Evolutionary conservation across 306 rosid species (phyloP).

Genomic region (Clitoria ternatea): DNA sequence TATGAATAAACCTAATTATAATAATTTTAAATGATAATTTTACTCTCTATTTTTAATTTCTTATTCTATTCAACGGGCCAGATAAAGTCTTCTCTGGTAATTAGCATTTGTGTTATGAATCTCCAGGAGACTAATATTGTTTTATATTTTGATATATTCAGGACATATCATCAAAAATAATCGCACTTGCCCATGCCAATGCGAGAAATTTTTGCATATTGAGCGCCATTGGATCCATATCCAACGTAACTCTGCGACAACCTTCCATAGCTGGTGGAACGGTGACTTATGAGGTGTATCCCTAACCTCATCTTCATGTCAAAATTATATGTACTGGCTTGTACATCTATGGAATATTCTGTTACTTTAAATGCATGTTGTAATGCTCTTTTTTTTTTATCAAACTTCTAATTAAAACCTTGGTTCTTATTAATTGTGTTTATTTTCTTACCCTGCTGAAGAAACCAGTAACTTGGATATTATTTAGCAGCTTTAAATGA

Average conservation of each 20-base stretch:
- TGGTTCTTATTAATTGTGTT: background rate
- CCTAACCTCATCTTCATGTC: background rate
- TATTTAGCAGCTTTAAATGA: background rate
- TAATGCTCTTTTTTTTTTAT: background rate
- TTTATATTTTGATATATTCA: slow-evolving; percentile 32
- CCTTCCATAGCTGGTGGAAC: slow-evolving; percentile 65
- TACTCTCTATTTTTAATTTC: background rate
- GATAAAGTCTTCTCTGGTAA: no score
- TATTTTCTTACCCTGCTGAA: background rate
- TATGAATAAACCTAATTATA: no score
- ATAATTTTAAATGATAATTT: no score
- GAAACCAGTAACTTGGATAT: background rate
- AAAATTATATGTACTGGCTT: background rate
- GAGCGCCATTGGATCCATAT: slow-evolving; percentile 70
- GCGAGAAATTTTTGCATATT: slow-evolving; percentile 56
- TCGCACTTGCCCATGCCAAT: slow-evolving; percentile 60
- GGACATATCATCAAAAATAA: slow-evolving; percentile 56
- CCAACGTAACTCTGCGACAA: slow-evolving; percentile 70
- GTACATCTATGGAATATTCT: slow-evolving; percentile 1
- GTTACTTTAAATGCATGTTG: no score
- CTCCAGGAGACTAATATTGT: background rate
- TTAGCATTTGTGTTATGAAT: background rate
- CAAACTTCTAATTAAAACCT: background rate
- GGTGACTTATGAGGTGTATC: slow-evolving; percentile 81
- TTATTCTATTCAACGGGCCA: no score